Percentiles rank a stretch among this genome's conserved stretches.
Evolutionary conservation across 495 filamentous ascomycete species (phyloP).

Genomic region (Aspergillus indologenus): DNA sequence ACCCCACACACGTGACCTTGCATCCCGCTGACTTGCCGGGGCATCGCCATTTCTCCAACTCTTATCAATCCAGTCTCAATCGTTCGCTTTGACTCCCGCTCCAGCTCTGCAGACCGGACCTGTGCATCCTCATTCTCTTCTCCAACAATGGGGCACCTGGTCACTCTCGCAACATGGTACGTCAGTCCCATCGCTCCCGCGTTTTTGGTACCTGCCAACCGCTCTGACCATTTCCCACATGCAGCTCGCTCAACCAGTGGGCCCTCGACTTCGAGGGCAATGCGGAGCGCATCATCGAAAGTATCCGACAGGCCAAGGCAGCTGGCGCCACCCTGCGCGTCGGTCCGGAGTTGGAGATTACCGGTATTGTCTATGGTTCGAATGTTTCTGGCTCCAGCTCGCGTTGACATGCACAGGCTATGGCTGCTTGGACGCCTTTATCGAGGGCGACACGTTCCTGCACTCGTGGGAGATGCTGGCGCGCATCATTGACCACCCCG

Average conservation of each 20-base stretch:
- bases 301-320: constrained; percentile 67
- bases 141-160: constrained; percentile 37
- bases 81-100: no score
- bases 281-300: constrained; percentile 67
- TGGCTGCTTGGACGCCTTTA: constrained; percentile 69
- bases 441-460: constrained; percentile 49
- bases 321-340: constrained; percentile 69
- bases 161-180: constrained; percentile 43
- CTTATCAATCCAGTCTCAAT: not conserved
- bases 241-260: constrained; percentile 52
- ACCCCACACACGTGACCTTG: constrained; percentile 43
- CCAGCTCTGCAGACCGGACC: no score
- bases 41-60: constrained; percentile 19
- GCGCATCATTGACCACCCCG: constrained; percentile 59
- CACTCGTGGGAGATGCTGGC: constrained; percentile 73
- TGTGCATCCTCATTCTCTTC: not conserved
- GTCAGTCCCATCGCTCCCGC: constrained; percentile 1
- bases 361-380: constrained; percentile 26
- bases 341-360: constrained; percentile 71
- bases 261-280: constrained; percentile 81
- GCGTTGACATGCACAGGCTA: constrained; percentile 48
- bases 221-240: not conserved
- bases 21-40: constrained; percentile 16
- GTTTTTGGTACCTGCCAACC: constrained; percentile 9
- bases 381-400: not conserved